These are phyloP conservation scores for Linum lewisii DNA, from an alignment of 345 rosid species.

Conservation along the genomic window DNA sequence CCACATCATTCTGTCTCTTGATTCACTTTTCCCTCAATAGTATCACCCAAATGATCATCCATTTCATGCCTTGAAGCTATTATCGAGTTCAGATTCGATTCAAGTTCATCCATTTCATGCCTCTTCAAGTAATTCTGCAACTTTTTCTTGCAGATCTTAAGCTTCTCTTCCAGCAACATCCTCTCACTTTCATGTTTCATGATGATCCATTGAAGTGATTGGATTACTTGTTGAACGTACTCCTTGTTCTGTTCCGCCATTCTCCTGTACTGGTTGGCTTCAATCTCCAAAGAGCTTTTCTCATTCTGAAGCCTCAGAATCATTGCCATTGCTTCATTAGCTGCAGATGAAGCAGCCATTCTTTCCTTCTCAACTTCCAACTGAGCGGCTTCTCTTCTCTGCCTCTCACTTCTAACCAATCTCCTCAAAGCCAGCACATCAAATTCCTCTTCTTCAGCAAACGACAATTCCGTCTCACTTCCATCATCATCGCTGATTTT, in stretches of 20 bases:
- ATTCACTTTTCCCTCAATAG: background rate
- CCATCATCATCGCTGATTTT: too few relatives aligned
- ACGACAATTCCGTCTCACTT: conserved; percentile 16
- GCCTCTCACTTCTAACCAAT: conserved; percentile 54
- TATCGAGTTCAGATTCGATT: too few relatives aligned
- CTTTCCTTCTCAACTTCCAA: conserved; percentile 72
- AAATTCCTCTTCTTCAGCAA: conserved; percentile 44
- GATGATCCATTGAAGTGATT: conserved; percentile 45
- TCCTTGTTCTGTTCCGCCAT: conserved; percentile 47
- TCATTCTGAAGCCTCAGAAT: conserved; percentile 65
- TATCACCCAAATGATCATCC: background rate
- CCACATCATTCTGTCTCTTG: background rate
- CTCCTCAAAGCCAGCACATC: conserved; percentile 44
- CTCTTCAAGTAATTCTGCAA: conserved; percentile 13
- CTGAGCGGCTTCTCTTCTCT: conserved; percentile 26
- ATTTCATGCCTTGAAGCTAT: too few relatives aligned
- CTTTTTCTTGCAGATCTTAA: conserved; percentile 20
- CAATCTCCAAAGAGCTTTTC: conserved; percentile 50
- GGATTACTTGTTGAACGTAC: conserved; percentile 47
- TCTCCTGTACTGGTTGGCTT: conserved; percentile 47
- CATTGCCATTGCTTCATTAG: conserved; percentile 82
- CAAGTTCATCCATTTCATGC: conserved; percentile 18
- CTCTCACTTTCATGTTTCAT: conserved; percentile 37
- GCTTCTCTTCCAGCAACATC: conserved; percentile 24
- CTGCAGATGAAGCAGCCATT: conserved; percentile 58